Conservation (phyloP, 768 basidiomycete genomes). For the Rhizopogon sp. region DNA sequence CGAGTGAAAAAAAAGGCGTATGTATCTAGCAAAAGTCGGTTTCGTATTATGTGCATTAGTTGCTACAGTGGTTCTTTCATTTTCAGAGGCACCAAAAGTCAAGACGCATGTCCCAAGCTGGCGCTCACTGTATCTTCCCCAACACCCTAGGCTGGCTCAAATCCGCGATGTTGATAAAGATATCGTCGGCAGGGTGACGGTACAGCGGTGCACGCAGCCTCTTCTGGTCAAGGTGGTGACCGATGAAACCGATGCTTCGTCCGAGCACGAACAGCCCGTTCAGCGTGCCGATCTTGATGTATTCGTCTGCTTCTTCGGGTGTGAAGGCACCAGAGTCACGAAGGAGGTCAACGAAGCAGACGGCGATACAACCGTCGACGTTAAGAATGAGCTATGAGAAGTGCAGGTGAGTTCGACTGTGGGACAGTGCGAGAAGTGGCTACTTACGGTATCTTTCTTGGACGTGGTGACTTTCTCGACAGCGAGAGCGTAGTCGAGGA, state of each 20-base stretch:
- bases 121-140: constrained; percentile 29
- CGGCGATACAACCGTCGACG: constrained; percentile 94
- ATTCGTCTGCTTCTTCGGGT: constrained; percentile 93
- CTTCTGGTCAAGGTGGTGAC: constrained; percentile 96
- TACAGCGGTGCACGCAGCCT: constrained; percentile 88
- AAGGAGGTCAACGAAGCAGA: constrained; percentile 93
- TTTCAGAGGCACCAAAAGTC: no score
- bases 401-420: background rate
- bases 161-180: constrained; percentile 93
- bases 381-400: constrained; percentile 77
- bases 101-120: no score
- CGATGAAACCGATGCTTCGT: constrained; percentile 96
- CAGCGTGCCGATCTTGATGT: constrained; percentile 93
- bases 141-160: constrained; percentile 78
- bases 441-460: constrained; percentile 87
- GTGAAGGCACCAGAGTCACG: constrained; percentile 93
- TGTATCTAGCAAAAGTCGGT: no score
- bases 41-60: no score
- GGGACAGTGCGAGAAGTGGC: background rate
- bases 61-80: no score
- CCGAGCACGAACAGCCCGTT: constrained; percentile 98
- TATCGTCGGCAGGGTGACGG: constrained; percentile 92
- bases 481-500: constrained; percentile 92
- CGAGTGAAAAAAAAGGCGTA: no score
- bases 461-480: constrained; percentile 97